Percentiles rank a stretch among this genome's conserved stretches.
These are phyloP conservation scores for Aspergillus bombycis DNA, from an alignment of 2,329 filamentous ascomycete genomes.

Conservation along the genomic window DNA sequence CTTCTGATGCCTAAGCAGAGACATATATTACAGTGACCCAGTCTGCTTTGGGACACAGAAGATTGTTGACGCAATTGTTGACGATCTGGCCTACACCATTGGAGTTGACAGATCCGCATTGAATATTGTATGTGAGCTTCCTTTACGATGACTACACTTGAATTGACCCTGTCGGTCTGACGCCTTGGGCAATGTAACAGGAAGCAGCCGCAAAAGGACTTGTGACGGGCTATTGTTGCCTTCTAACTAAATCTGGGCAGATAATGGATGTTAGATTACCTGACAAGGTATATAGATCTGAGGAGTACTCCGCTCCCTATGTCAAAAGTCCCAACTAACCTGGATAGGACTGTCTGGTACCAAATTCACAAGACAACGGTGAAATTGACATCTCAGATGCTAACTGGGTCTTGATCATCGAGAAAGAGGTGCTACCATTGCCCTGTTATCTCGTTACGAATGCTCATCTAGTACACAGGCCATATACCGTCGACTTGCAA, in stretches of 20 bases:
- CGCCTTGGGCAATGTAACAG: constrained; percentile 27
- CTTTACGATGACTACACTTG: not conserved
- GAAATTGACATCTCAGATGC: constrained; percentile 49
- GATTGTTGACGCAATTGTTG: constrained; percentile 61
- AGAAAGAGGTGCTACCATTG: constrained; percentile 60
- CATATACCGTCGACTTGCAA: constrained; percentile 60
- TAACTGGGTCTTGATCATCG: constrained; percentile 63
- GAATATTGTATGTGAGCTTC: constrained; percentile 55
- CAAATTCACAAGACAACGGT: constrained; percentile 50
- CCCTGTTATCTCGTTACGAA: not conserved
- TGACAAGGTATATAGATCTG: constrained; percentile 29
- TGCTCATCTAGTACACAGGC: constrained; percentile 47
- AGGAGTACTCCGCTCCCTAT: not conserved
- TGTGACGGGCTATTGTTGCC: constrained; percentile 37
- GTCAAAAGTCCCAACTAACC: not conserved
- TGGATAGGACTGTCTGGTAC: constrained; percentile 57
- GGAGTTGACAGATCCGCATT: constrained; percentile 57
- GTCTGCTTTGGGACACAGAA: constrained; percentile 60
- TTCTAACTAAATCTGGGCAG: constrained; percentile 26
- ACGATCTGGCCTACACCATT: constrained; percentile 65
- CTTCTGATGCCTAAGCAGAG: constrained; percentile 44
- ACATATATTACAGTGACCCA: constrained; percentile 67
- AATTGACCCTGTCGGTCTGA: not conserved
- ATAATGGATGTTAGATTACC: constrained; percentile 43
- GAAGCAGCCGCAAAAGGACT: constrained; percentile 50